Base-by-base conservation (phyloP, 768 basidiomycete species). In the Floccularia luteovirens region DNA sequence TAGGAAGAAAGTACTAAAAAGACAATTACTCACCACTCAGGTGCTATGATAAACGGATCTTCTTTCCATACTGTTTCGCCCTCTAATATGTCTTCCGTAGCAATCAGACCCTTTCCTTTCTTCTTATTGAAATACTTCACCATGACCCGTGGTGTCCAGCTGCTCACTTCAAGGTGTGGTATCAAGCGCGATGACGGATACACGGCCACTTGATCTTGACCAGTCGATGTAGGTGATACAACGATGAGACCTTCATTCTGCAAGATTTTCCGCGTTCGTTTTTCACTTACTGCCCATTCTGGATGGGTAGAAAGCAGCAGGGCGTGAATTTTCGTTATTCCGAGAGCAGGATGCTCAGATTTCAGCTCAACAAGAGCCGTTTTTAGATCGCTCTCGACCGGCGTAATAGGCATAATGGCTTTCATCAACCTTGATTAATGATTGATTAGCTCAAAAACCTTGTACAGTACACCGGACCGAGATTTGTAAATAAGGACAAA, bases 21-120 rank as follows among this genome's bases (percentile, higher is more conserved):
- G 39, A 24, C 3, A 42, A 5, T 25, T 30, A 51, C 58, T 44
- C 55, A 86, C 83, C 81, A 86, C 61, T 86, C 82, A n/a, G 86
- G 79, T n/a, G 84, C 82, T 16, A 88, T 59, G 32, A 82, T 59
- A 52, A 82, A 89, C 1, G 86, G 87, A 51, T 89, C 84, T 53
- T 93, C 90, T 43, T 78, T 82, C 88, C 90, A 92, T 13, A 94
- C 56, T 3, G 77, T 62, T 45, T 92, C 86, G 0, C 83, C 87
- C 50, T 78, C 73, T 19, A 62, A 60, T 39, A 93, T 82, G 22
- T 70, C 64, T 36, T 77, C 73, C 24, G 60, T 74, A 1, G 88
- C 87, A 0, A 92, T 75, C 24, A 94, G 64, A 0, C 90, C 91
- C 51, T 92, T 92, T 2, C 91, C 90, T 51, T 82, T 90, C 42